phyloP scores from a whole-genome alignment of 768 basidiomycete species.

The Lactarius indigo region DNA sequence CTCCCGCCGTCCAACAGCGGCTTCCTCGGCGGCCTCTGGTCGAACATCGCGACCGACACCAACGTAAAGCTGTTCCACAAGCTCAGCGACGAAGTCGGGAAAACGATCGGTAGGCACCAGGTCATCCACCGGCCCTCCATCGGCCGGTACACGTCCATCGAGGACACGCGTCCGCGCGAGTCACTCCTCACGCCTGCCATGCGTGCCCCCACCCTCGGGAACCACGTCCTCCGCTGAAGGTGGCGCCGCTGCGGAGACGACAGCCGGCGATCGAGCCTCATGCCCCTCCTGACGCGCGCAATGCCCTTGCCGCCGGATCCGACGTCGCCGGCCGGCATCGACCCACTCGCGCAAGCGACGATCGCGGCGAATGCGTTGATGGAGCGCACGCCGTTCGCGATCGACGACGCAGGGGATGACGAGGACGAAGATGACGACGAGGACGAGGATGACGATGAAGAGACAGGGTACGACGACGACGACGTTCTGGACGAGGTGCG shows the following conservation, averaged over 20 bases:
- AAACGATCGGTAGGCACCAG: constrained; percentile 91
- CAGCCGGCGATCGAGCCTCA: constrained; percentile 26
- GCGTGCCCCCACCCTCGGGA: constrained; percentile 48
- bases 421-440: constrained; percentile 52
- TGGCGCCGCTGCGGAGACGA: constrained; percentile 16
- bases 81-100: constrained; percentile 91
- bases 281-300: constrained; percentile 30
- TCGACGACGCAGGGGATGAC: constrained; percentile 88
- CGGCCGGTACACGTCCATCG: constrained; percentile 75
- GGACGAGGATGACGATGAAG: constrained; percentile 46
- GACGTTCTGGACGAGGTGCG: constrained; percentile 88
- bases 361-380: constrained; percentile 66
- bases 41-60: constrained; percentile 82
- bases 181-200: constrained; percentile 73
- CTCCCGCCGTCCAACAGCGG: constrained; percentile 55
- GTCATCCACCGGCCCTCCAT: constrained; percentile 79
- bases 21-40: constrained; percentile 81
- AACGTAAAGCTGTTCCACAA: constrained; percentile 94
- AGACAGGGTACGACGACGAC: constrained; percentile 57
- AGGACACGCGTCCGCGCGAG: constrained; percentile 88
- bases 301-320: constrained; percentile 27
- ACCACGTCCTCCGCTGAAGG: constrained; percentile 27
- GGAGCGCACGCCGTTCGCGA: constrained; percentile 94
- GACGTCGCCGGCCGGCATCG: constrained; percentile 35
- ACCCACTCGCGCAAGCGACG: constrained; percentile 68